These are phyloP conservation scores for Silene coronaria DNA, from an alignment of 179 eudicot genomes.

Conservation along the genomic window DNA sequence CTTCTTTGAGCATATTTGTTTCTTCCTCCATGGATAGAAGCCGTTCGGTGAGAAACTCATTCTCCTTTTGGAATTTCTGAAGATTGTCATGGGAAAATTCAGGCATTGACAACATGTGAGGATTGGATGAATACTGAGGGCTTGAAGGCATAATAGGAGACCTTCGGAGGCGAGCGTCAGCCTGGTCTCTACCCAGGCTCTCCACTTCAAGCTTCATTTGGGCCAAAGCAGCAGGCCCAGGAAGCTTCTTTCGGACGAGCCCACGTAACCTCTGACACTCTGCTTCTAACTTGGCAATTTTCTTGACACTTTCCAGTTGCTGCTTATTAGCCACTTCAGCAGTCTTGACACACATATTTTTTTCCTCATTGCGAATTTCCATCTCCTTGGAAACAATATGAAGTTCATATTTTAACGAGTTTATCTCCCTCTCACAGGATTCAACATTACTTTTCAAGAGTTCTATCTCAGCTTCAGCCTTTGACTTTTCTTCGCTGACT, in stretches of 20 bases:
- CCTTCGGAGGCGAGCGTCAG: conserved; percentile 58
- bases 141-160: conserved; percentile 70
- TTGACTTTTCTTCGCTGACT: conserved; percentile 72
- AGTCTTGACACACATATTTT: conserved; percentile 80
- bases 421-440: conserved; percentile 79
- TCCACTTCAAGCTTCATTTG: conserved; percentile 99
- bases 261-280: conserved; percentile 95
- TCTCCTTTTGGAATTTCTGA: conserved; percentile 74
- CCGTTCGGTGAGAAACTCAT: conserved; percentile 73
- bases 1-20: conserved; percentile 93
- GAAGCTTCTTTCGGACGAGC: conserved; percentile 89
- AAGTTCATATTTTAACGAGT: conserved; percentile 83
- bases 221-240: conserved; percentile 99
- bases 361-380: conserved; percentile 94
- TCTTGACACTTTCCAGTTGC: conserved; percentile 82
- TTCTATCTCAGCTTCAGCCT: conserved; percentile 86
- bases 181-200: conserved; percentile 75
- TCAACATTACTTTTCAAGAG: conserved; percentile 63
- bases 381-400: conserved; percentile 76
- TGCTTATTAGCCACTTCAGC: conserved; percentile 95
- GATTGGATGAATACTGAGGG: conserved; percentile 50
- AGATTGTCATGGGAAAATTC: conserved; percentile 64
- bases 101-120: conserved; percentile 38
- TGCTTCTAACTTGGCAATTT: conserved; percentile 83
- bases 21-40: conserved; percentile 88